Base-by-base conservation (phyloP, 208 protist genomes). In the Trypanosoma avium region DNA sequence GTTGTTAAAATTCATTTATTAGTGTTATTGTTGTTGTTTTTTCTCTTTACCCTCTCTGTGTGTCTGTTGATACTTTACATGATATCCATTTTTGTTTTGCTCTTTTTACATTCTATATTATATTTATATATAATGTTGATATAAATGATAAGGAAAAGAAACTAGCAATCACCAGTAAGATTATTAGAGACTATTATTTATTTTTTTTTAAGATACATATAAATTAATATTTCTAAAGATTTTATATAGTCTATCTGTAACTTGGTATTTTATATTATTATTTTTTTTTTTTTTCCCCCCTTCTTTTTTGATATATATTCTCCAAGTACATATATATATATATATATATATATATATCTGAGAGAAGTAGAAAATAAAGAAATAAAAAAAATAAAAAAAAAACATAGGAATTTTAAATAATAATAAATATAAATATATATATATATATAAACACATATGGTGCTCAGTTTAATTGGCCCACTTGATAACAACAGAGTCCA, bases 401-500 rank as follows among this genome's bases (percentile, higher is more conserved):
- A 32, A 38, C 24, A 55, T 15, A 55, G 12, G 36, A 55, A 38
- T 10, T 38, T 13, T 38, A 50, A n/a, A 26, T 19, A 52, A 12
- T 15, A n/a, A 52, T 17, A 52, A 12, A 52, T 24, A 30, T 24
- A 29, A 29, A 52, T n/a, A 30, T 17, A n/a, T 8, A 90, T 90
- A 35, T 9, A 50, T 13, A 50, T 19, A 26, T 9, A 26, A 26
- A 50, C 4, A 26, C 15, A 8, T 4, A 90, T 90, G 84, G 73
- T 80, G 3, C 61, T 90, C 35, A 81, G 75, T 35, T 77, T 90
- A 15, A 80, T 90, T 61, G 84, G 84, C 3, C 68, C 76, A 4
- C 54, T 82, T 27, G 78, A 85, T 26, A 62, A 84, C 32, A 71
- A 61, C 40, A 62, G 66, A 27, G 75, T 87, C 47, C 80, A 84